phyloP scores from a whole-genome alignment of 2,329 filamentous ascomycete species.

The Delphinella strobiligena region DNA sequence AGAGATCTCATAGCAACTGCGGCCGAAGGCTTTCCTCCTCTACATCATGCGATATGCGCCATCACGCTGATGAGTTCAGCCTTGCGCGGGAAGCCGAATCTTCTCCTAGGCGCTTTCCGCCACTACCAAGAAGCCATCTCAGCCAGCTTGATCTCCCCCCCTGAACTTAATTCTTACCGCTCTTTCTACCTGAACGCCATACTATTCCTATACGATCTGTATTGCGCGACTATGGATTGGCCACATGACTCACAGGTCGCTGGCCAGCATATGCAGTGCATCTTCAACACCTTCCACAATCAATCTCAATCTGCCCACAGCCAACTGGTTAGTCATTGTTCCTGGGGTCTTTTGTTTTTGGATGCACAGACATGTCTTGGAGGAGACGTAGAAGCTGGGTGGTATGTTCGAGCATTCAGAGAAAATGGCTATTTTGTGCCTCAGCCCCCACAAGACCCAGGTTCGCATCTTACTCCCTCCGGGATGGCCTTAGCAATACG shows the following conservation, averaged over 20 bases:
- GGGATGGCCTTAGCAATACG: too few relatives aligned
- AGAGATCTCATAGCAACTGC: conserved; percentile 16
- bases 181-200: conserved; percentile 46
- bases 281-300: conserved; percentile 31
- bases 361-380: conserved; percentile 21
- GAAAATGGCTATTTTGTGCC: conserved; percentile 1
- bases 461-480: too few relatives aligned
- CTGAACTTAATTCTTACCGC: conserved; percentile 42
- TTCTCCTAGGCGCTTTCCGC: conserved; percentile 36
- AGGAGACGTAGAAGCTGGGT: conserved; percentile 8
- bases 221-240: conserved; percentile 11
- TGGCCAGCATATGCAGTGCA: conserved; percentile 41
- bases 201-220: conserved; percentile 44
- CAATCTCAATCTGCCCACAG: conserved; percentile 1
- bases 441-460: too few relatives aligned
- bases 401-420: conserved; percentile 5
- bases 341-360: conserved; percentile 44
- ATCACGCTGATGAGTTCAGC: conserved; percentile 30
- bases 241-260: conserved; percentile 34
- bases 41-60: conserved; percentile 46
- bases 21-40: conserved; percentile 37
- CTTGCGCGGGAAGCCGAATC: conserved; percentile 25
- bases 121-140: conserved; percentile 43
- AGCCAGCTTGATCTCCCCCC: conserved; percentile 21
- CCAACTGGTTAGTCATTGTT: conserved; percentile 33